These are phyloP conservation scores for Penicillium lagena DNA, from an alignment of 495 filamentous ascomycete species.

Conservation along the genomic window DNA sequence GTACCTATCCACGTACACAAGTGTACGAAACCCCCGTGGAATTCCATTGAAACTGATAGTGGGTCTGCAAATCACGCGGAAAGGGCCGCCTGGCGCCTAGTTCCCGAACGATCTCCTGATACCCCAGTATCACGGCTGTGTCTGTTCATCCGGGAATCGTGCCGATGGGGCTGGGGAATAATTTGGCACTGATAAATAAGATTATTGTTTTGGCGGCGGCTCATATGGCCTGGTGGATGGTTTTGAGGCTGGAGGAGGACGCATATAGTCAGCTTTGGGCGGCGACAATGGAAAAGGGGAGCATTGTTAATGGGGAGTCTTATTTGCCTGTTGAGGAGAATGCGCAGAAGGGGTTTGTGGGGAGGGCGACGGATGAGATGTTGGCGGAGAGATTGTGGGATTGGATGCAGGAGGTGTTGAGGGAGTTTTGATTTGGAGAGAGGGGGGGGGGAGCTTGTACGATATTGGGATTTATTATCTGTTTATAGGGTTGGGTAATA, in stretches of 20 bases:
- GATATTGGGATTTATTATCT: too few species aligned
- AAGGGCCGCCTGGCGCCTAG: too few species aligned
- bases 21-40: too few species aligned
- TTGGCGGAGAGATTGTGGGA: slow-evolving; percentile 47
- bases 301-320: slow-evolving; percentile 30
- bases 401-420: slow-evolving; percentile 37
- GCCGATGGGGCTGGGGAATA: slow-evolving; percentile 25
- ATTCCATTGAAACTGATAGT: too few species aligned
- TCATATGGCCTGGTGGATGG: background rate
- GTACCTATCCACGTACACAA: too few species aligned
- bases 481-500: too few species aligned
- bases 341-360: too few species aligned
- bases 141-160: slow-evolving; percentile 41
- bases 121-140: too few species aligned
- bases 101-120: too few species aligned
- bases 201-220: slow-evolving; percentile 9
- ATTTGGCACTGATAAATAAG: slow-evolving; percentile 6
- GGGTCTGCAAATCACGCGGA: too few species aligned
- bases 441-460: too few species aligned
- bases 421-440: background rate
- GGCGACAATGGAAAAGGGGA: slow-evolving; percentile 23
- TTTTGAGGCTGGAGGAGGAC: slow-evolving; percentile 22
- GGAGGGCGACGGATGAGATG: slow-evolving; percentile 12
- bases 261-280: slow-evolving; percentile 53
- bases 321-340: slow-evolving; percentile 45